These are phyloP conservation scores for Fusarium chaquense DNA, from an alignment of 2,329 filamentous ascomycete species.

Conservation along the genomic window DNA sequence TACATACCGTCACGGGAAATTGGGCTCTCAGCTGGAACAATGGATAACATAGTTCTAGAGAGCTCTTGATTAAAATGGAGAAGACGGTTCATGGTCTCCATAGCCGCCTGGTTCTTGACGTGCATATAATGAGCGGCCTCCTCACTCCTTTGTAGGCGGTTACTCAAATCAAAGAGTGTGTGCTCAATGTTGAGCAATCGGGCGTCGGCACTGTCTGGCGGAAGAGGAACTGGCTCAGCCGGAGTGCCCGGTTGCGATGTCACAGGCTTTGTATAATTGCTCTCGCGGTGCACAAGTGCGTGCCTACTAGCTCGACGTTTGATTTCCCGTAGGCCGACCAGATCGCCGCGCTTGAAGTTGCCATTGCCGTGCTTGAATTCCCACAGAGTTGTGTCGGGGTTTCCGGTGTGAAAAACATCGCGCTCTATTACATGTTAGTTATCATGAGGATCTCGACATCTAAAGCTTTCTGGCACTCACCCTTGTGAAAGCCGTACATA, in stretches of 20 bases:
- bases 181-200: constrained; percentile 83
- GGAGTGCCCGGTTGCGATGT: constrained; percentile 86
- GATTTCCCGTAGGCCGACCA: constrained; percentile 92
- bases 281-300: constrained; percentile 92
- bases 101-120: constrained; percentile 82
- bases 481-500: constrained; percentile 99
- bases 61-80: constrained; percentile 87
- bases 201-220: constrained; percentile 80
- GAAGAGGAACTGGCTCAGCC: constrained; percentile 78
- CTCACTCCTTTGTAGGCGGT: constrained; percentile 82
- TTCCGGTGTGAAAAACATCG: constrained; percentile 96
- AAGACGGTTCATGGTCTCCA: constrained; percentile 80
- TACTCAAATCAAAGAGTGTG: constrained; percentile 81
- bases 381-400: constrained; percentile 93
- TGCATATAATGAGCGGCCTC: constrained; percentile 84
- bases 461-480: constrained; percentile 59
- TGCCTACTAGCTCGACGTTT: constrained; percentile 94
- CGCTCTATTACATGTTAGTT: constrained; percentile 72
- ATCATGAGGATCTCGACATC: not conserved
- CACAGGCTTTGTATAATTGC: constrained; percentile 80
- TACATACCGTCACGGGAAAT: constrained; percentile 84
- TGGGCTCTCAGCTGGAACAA: constrained; percentile 81
- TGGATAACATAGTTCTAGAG: constrained; percentile 76
- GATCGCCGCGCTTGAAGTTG: constrained; percentile 94
- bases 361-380: constrained; percentile 99